Percentiles rank a stretch among this genome's conserved stretches.
phyloP scores from a whole-genome alignment of 2,329 filamentous ascomycete species.

The Thelonectria discophora region DNA sequence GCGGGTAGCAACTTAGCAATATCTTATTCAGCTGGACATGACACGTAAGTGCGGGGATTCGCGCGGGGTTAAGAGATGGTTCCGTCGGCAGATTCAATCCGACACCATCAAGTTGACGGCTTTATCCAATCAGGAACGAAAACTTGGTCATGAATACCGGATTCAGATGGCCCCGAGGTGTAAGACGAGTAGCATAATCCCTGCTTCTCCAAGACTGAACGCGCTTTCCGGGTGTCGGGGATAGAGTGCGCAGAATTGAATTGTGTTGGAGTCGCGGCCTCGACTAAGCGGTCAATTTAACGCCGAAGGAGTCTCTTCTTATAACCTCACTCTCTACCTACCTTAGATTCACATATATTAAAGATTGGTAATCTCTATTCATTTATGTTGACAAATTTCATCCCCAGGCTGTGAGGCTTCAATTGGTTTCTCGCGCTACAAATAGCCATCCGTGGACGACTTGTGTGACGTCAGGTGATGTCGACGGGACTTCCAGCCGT shows the following conservation, averaged over 20 bases:
- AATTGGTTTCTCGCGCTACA: too few relatives aligned
- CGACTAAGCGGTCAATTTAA: not conserved
- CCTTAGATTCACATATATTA: too few relatives aligned
- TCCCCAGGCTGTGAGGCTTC: too few relatives aligned
- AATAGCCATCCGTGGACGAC: too few relatives aligned
- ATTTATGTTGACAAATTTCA: too few relatives aligned
- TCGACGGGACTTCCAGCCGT: too few relatives aligned
- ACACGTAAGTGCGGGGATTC: conserved; percentile 4
- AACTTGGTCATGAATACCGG: not conserved
- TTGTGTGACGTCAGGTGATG: too few relatives aligned
- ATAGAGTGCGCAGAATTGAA: not conserved
- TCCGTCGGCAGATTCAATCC: conserved; percentile 5
- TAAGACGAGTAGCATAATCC: not conserved
- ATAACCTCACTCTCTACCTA: too few relatives aligned
- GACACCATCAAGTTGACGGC: not conserved
- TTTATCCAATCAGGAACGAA: not conserved
- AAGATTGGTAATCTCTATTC: too few relatives aligned
- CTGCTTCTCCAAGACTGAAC: not conserved
- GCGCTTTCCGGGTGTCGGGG: not conserved
- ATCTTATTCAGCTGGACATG: not conserved
- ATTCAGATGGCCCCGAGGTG: not conserved
- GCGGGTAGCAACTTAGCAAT: not conserved
- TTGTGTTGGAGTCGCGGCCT: not conserved
- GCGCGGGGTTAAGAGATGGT: conserved; percentile 1
- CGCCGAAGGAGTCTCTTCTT: not conserved